Percentiles rank a stretch among this genome's conserved stretches.
phyloP scores from a whole-genome alignment of 2,329 filamentous ascomycete species.

The Aureobasidium subglaciale region DNA sequence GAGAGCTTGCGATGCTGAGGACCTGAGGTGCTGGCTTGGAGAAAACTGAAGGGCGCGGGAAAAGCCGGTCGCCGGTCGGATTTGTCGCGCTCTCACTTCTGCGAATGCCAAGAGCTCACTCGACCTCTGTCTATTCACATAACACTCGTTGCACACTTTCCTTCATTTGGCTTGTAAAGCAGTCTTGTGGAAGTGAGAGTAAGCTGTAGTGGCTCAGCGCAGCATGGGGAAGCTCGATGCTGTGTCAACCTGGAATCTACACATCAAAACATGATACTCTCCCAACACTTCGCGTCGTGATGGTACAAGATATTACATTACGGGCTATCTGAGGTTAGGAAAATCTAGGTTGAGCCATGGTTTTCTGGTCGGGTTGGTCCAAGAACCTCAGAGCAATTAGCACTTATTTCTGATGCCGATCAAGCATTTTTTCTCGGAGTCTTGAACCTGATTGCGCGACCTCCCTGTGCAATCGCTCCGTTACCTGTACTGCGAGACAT shows the following conservation, averaged over 20 bases:
- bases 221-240: no score
- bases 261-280: no score
- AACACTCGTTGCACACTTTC: no score
- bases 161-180: no score
- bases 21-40: not conserved
- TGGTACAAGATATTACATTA: not conserved
- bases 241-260: no score
- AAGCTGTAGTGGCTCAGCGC: no score
- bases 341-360: not conserved
- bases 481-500: conserved; percentile 69
- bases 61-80: no score
- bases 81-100: no score
- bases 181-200: no score
- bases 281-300: not conserved
- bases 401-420: not conserved
- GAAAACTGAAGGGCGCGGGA: not conserved
- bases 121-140: no score
- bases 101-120: no score
- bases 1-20: not conserved
- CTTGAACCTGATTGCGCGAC: conserved; percentile 25
- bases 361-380: not conserved
- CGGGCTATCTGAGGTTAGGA: not conserved
- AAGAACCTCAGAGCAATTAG: not conserved
- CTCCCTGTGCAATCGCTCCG: conserved; percentile 47
- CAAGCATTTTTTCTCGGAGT: not conserved